A percentile compares a stretch with the other conserved stretches of the same genome.
Evolutionary conservation across 106 monocot genomes (phyloP).

Genomic region (Xerophyta viscosa): DNA sequence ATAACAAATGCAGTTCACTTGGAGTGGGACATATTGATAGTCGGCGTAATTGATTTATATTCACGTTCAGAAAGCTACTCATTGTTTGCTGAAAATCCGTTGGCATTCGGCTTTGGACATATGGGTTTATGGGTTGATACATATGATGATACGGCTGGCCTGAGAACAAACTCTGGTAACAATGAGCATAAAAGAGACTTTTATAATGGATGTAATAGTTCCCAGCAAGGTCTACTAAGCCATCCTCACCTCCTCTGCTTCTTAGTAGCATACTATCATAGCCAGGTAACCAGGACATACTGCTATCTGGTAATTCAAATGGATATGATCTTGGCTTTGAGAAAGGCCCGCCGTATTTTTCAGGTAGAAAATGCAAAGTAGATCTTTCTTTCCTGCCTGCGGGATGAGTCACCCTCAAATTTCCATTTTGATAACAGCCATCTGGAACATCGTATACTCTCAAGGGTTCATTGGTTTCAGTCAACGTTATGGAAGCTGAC

Average conservation of each 20-base stretch:
- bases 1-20: background rate
- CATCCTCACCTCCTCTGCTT: background rate
- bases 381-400: background rate
- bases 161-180: background rate
- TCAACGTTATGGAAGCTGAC: background rate
- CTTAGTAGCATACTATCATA: background rate
- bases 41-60: background rate
- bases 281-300: background rate
- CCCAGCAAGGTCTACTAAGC: background rate
- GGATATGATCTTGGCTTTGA: background rate
- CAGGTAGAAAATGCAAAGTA: background rate
- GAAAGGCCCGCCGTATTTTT: background rate
- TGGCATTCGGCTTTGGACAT: background rate
- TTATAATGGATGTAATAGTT: background rate
- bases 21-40: background rate
- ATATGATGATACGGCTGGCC: background rate
- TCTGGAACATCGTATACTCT: no score
- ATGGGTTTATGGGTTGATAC: background rate
- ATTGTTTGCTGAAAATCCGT: background rate
- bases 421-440: no score
- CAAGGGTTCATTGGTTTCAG: background rate
- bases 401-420: background rate
- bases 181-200: constrained; percentile 1
- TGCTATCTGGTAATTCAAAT: background rate
- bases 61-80: background rate